Conservation (phyloP, 176 grass and related monocot genomes). For the Musa schizocarpa region DNA sequence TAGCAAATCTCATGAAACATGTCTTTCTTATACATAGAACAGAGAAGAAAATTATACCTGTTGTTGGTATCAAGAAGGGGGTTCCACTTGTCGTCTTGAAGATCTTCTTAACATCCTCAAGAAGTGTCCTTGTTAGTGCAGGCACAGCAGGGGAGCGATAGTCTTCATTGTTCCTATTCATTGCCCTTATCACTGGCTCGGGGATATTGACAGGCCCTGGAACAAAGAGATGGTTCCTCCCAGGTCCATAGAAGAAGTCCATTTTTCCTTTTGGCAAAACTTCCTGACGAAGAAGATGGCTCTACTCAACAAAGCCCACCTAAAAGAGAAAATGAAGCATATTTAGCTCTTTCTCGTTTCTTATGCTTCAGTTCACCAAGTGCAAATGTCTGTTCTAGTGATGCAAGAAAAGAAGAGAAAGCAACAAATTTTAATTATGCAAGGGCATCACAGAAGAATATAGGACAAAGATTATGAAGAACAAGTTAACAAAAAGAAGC, state of each 20-base stretch:
- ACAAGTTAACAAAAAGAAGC: too few species aligned
- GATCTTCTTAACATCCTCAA: conserved; percentile 93
- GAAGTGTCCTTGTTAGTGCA: conserved; percentile 61
- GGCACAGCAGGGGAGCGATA: conserved; percentile 87
- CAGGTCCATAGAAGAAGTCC: conserved; percentile 88
- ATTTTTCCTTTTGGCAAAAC: conserved; percentile 25
- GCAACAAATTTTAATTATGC: neutral
- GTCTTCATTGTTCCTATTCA: conserved; percentile 96
- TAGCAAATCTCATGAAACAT: neutral
- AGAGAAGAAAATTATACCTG: conserved; percentile 27
- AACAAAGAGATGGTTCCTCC: conserved; percentile 84
- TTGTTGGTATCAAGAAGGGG: conserved; percentile 80
- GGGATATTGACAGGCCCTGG: conserved; percentile 94
- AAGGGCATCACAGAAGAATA: neutral
- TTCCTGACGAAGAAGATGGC: neutral
- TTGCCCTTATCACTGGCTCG: conserved; percentile 71
- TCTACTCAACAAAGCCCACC: neutral
- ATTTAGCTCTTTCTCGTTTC: neutral
- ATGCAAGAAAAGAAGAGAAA: neutral
- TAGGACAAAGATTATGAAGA: too few species aligned
- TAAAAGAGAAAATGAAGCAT: neutral
- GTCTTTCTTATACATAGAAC: neutral
- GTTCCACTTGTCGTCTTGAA: conserved; percentile 95
- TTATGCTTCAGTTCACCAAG: neutral
- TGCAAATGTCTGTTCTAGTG: neutral